Percentiles rank a stretch among this genome's conserved stretches.
These are phyloP conservation scores for Panaeolus papilionaceus DNA, from an alignment of 768 basidiomycete genomes.

Conservation along the genomic window DNA sequence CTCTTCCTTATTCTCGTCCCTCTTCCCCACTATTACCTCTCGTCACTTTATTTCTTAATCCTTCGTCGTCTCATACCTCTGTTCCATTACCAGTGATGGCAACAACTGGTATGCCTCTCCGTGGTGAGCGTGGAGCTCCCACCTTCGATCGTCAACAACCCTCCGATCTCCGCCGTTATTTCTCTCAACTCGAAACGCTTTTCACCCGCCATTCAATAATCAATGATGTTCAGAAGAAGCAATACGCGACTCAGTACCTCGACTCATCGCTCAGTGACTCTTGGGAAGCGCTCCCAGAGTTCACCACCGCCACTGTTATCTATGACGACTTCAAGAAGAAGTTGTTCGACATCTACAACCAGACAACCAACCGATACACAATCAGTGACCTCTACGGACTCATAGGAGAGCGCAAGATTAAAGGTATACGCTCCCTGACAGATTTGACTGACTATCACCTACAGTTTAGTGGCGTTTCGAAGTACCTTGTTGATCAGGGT, in stretches of 20 bases:
- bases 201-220: not conserved
- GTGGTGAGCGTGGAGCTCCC: slow-evolving; percentile 23
- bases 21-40: no score
- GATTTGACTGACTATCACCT: slow-evolving; percentile 28
- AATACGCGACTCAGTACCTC: not conserved
- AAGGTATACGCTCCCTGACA: slow-evolving; percentile 21
- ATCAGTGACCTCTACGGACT: slow-evolving; percentile 30
- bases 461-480: slow-evolving; percentile 26
- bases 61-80: no score
- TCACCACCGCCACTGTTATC: slow-evolving; percentile 12
- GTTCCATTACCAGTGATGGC: no score
- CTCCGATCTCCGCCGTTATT: slow-evolving; percentile 13
- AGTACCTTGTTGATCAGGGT: slow-evolving; percentile 24
- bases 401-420: slow-evolving; percentile 23
- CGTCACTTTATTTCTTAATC: no score
- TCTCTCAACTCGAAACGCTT: slow-evolving; percentile 1
- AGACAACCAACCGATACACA: slow-evolving; percentile 25
- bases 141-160: slow-evolving; percentile 23
- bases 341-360: slow-evolving; percentile 32
- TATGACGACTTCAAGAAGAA: slow-evolving; percentile 30
- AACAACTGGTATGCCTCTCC: slow-evolving; percentile 23
- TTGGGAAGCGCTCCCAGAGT: slow-evolving; percentile 19
- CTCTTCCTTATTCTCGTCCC: no score
- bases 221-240: not conserved
- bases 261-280: not conserved